Evolutionary conservation across 805 yeast genomes (phyloP).

Genomic region (Pichia nanzhaoensis): DNA sequence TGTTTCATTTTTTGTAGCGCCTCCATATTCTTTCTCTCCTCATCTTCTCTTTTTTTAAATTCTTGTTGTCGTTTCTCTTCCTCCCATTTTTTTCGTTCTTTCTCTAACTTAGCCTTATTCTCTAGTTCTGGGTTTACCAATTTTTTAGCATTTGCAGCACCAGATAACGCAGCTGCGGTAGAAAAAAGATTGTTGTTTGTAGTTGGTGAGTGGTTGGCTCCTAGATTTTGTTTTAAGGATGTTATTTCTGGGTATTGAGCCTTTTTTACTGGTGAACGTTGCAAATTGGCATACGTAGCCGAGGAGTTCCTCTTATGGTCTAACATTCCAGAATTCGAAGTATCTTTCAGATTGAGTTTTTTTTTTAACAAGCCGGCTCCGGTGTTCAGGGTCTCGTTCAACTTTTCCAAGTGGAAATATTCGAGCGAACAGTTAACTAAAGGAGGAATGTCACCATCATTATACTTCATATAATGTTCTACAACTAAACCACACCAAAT

Average conservation of each 20-base stretch:
- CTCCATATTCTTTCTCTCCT: neutral
- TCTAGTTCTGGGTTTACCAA: conserved; percentile 6
- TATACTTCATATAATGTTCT: conserved; percentile 47
- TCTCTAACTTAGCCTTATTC: conserved; percentile 4
- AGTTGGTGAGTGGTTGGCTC: too few species aligned
- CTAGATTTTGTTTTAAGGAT: conserved; percentile 3
- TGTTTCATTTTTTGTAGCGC: too few species aligned
- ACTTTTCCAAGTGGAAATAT: conserved; percentile 30
- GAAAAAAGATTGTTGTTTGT: neutral
- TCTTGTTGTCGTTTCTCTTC: conserved; percentile 2
- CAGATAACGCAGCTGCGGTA: conserved; percentile 7
- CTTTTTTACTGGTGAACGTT: conserved; percentile 9
- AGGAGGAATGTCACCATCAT: conserved; percentile 46
- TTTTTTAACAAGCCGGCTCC: too few species aligned
- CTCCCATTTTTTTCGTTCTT: conserved; percentile 4
- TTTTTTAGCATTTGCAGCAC: conserved; percentile 2
- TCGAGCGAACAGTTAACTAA: conserved; percentile 40
- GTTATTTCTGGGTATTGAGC: neutral
- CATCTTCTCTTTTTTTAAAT: neutral
- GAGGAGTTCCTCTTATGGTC: neutral
- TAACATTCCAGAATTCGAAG: neutral
- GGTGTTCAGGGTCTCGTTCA: conserved; percentile 10
- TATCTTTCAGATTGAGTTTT: too few species aligned
- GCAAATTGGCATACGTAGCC: conserved; percentile 6
- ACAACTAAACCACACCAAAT: conserved; percentile 50